Evolutionary conservation across 2,329 filamentous ascomycete species (phyloP), one percentile per base, ranked within the genome.

Genomic region (Botrytis sinoallii): DNA sequence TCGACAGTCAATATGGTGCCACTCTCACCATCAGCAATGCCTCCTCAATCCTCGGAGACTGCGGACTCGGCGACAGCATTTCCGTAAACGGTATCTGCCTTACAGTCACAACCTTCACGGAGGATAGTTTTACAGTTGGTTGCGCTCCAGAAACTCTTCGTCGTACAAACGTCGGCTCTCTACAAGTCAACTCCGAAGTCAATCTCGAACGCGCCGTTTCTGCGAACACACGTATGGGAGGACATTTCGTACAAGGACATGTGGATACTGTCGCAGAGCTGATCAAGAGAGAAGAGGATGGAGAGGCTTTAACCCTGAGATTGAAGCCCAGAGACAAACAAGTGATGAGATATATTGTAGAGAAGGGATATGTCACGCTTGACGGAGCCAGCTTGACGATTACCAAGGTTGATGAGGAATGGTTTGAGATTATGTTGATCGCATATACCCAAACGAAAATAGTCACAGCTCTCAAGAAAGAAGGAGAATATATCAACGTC

Each of bases 361-460:
- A 97, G 86, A 99, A 99, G 86, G 96, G 96, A 68, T 99, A 94
- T 83, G 90, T 99, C 72, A 94, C 95, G 63, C 88, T 99, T 69
- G 96, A 99, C 81, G 96, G 96, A 7, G 95, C 96, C 38, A 98
- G 95, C 81, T 85, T 99, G 85, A 99, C 96, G 0, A 88, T 99
- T 3, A 98, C 95, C 3, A 88, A 89, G 77, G 95, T 98, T 44
- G 85, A 95, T 79, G 88, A 90, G 77, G 91, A 92, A 60, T 97
- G 94, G 82, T 98, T 91, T 89, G 96, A 98, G 87, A 92, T 99
- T 68, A 99, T 99, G 96, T 86, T 99, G 75, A 98, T 99, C 82
- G 89, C 93, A 14, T 99, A 99, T 83, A 98, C 96, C 18, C 96
- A 98, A 85, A 93, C 95, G 83, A 93, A 93, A 83, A 91, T 99